Evolutionary conservation across 129 eudicot species (phyloP), one percentile per base, ranked within the genome.

Genomic region (Oenanthe sinensis): DNA sequence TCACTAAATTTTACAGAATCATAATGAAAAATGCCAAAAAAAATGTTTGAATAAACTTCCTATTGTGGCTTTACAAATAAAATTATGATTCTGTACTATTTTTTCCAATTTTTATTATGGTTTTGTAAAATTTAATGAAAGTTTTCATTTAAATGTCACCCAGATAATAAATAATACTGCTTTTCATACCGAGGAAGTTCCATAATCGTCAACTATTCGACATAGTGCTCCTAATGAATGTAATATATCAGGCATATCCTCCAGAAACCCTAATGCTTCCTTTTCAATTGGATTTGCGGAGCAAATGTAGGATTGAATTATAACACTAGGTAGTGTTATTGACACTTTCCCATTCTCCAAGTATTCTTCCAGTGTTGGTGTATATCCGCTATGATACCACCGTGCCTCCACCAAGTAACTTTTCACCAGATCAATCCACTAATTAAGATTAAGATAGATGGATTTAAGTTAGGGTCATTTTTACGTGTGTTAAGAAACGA

Each of bases 341-440:
- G 71, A 63, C 37, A 63, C 16, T 30, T 24, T 63, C 8, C 37
- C 71, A 40, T 63, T 63, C 8, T 63, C 19, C 71, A 63, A 11
- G 40, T 12, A 63, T 5, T 28, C 20, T 55, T 63, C 71, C 39
- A 63, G 40, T 63, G 71, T 63, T 28, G 71, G 71, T 3, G 6
- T 63, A 30, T 63, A 63, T 63, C 71, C 71, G 12, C 71, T 63
- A 12, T 63, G 39, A 63, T 9, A 63, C 92, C 90, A 90, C 74
- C 83, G 73, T 13, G 84, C 92, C 80, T 90, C 96, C 75, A 83
- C 79, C 90, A 90, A 81, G 40, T 86, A 90, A 6, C 83, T 84
- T 81, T 90, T 83, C 13, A 79, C 77, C 86, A 85, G 73, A 74
- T 90, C 86, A 75, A 85, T 88, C 90, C 90, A 90, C 96, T 90